Evolutionary conservation across 371 early-diverging fungal species (phyloP).

Genomic region (Mortierella sp.): DNA sequence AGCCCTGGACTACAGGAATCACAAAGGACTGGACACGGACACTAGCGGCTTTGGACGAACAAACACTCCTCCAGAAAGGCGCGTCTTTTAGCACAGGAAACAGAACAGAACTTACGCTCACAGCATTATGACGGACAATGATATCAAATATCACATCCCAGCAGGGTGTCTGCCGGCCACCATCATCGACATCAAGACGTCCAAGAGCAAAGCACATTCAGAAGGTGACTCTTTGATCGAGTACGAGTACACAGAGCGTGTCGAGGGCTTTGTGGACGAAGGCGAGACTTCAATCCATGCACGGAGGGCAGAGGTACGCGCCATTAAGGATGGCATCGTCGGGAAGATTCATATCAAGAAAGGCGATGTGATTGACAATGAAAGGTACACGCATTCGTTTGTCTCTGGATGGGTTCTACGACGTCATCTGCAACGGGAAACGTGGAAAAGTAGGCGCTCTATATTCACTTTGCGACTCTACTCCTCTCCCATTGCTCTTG

Average conservation of each 20-base stretch:
- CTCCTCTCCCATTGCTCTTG: not conserved
- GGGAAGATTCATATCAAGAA: slow-evolving; percentile 19
- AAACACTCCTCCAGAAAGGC: not conserved
- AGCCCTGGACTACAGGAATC: not conserved
- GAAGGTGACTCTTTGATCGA: slow-evolving; percentile 30
- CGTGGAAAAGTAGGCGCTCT: not conserved
- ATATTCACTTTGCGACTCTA: not conserved
- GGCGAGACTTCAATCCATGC: slow-evolving; percentile 24
- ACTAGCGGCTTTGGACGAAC: not conserved
- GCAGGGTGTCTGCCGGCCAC: slow-evolving; percentile 39
- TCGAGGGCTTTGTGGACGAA: slow-evolving; percentile 40
- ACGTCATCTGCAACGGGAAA: no score
- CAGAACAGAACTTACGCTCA: not conserved
- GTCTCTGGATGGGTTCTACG: not conserved
- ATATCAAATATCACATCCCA: slow-evolving; percentile 31
- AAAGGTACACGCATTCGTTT: slow-evolving; percentile 12
- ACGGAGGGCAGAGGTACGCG: slow-evolving; percentile 26
- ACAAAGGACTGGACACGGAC: no score
- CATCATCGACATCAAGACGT: slow-evolving; percentile 39
- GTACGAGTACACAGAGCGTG: slow-evolving; percentile 37
- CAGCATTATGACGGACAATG: slow-evolving; percentile 23
- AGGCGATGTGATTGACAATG: slow-evolving; percentile 27
- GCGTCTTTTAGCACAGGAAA: not conserved
- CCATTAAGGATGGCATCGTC: slow-evolving; percentile 25
- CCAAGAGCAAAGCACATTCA: slow-evolving; percentile 12